Percentiles rank a stretch among this genome's conserved stretches.
These are phyloP conservation scores for Purshia tridentata DNA, from an alignment of 306 rosid genomes.

Conservation along the genomic window DNA sequence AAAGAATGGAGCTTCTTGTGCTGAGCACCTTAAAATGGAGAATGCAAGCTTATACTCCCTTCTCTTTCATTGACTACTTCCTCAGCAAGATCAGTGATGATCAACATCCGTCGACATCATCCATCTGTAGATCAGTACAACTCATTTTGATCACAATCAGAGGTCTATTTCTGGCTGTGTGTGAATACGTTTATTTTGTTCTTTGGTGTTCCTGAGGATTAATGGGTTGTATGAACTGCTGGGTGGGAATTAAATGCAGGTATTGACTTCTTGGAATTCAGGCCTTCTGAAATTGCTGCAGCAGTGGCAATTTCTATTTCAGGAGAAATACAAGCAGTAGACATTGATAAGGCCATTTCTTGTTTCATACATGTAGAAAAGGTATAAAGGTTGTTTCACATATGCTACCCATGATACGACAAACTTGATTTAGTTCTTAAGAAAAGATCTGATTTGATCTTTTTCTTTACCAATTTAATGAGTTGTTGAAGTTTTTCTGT, in stretches of 20 bases:
- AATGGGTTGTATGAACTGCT: slow-evolving; percentile 38
- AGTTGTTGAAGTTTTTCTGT: slow-evolving; percentile 13
- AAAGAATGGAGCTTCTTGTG: slow-evolving; percentile 68
- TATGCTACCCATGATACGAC: not conserved
- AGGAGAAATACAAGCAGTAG: slow-evolving; percentile 41
- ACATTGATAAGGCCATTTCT: slow-evolving; percentile 42
- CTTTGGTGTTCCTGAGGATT: slow-evolving; percentile 27
- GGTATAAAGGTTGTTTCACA: slow-evolving; percentile 38
- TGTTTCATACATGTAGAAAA: slow-evolving; percentile 47
- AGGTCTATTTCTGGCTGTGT: slow-evolving; percentile 41
- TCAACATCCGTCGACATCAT: slow-evolving; percentile 24
- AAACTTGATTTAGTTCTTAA: slow-evolving; percentile 10
- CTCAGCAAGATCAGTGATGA: slow-evolving; percentile 42
- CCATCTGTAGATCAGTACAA: slow-evolving; percentile 39
- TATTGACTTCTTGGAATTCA: slow-evolving; percentile 80
- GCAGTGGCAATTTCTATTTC: slow-evolving; percentile 65
- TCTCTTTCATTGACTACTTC: slow-evolving; percentile 63
- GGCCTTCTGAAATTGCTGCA: slow-evolving; percentile 83
- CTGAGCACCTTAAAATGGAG: slow-evolving; percentile 66
- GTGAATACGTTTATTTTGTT: slow-evolving; percentile 17
- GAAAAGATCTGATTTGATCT: slow-evolving; percentile 21
- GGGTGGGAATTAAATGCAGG: slow-evolving; percentile 56
- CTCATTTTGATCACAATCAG: slow-evolving; percentile 44
- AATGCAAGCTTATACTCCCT: slow-evolving; percentile 69
- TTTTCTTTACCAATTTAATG: not conserved